Evolutionary conservation across 2,329 filamentous ascomycete genomes (phyloP), one percentile per base, ranked within the genome.

Genomic region (Xylariaceae sp.): DNA sequence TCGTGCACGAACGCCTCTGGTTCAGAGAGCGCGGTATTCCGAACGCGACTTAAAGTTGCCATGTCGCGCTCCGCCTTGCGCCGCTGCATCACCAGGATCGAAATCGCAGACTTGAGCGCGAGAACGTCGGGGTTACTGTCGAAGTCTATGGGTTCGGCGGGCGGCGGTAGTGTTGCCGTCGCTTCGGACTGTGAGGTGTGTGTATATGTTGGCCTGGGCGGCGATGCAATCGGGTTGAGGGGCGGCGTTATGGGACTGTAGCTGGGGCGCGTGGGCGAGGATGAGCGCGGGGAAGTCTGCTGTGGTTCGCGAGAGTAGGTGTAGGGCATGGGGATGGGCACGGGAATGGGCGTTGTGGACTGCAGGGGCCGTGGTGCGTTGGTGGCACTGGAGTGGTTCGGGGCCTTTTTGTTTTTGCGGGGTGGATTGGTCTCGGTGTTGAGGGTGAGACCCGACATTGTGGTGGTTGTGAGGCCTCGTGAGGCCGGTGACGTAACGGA

Each of bases 81-180:
- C 64, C 87, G 87, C 77, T 97, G 93, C 65, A 96, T 81, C 75
- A 96, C 91, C 51, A 97, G 79, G 55, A 96, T 86, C 7, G 90
- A 88, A 61, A 97, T 91, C 51, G 92, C 90, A 30, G 89, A 90
- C 65, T 88, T 87, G 61, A 97, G 81, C 4, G 93, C 93, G 61
- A 97, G 88, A 23, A 88, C 91, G 77, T 97, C 93, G 6, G 90
- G 87, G 70, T 96, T 96, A 57, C 76, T 74, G 64, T 82, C 79
- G 62, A 87, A 84, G 66, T 82, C 78, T 60, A 88, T 77, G 50
- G 83, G 78, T 45, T 77, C 74, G 0, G 80, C 75, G 3, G 81
- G 81, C 1, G 81, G 77, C 9, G 61, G 39, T 0, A 60, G 55
- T 13, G 58, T 59, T 39, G 64, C 53, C 11, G 62, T 59, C 37